Conservation (phyloP, 306 rosid species). For the Luffa aegyptiaca region DNA sequence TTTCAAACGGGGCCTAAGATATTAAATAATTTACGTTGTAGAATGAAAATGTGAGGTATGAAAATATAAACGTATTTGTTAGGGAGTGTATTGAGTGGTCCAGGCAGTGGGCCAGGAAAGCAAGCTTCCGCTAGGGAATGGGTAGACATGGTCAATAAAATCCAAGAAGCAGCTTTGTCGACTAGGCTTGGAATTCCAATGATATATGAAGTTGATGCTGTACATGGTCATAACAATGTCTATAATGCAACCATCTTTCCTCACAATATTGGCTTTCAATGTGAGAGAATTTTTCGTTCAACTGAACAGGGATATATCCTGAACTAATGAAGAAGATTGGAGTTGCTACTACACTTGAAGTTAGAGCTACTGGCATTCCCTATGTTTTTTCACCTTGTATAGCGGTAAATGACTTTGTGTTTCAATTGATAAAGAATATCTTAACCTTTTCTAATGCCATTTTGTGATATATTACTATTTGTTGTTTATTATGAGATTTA, state of each 20-base stretch:
- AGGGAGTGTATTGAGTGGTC: not conserved
- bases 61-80: not conserved
- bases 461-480: not conserved
- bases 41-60: no score
- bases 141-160: not conserved
- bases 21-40: no score
- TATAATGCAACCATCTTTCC: not conserved
- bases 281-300: not conserved
- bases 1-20: no score
- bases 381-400: not conserved
- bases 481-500: not conserved
- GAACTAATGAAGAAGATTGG: not conserved
- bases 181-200: not conserved
- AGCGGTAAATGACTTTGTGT: not conserved
- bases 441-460: not conserved
- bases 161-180: not conserved
- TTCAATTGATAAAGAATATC: not conserved
- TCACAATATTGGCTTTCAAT: not conserved
- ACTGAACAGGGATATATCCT: not conserved
- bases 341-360: not conserved
- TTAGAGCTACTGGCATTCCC: not conserved
- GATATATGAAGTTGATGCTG: not conserved
- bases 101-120: not conserved
- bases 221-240: not conserved
- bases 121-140: not conserved